phyloP scores from a whole-genome alignment of 768 basidiomycete species.

The Daedalea quercina region DNA sequence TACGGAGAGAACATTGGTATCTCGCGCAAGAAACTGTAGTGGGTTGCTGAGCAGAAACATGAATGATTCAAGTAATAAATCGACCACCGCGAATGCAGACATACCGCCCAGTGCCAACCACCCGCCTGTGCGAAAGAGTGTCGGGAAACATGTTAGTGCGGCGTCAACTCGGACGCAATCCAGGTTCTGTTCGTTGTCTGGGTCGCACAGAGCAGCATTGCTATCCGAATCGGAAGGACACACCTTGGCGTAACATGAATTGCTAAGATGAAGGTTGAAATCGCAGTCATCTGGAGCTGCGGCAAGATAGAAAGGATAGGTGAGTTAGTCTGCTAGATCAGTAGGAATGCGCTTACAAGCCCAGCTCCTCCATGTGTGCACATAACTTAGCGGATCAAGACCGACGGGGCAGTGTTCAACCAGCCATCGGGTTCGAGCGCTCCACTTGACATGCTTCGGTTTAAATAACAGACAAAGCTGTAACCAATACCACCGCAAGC shows the following conservation, averaged over 20 bases:
- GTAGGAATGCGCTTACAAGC: too few species aligned
- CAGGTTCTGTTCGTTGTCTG: conserved; percentile 19
- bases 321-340: too few species aligned
- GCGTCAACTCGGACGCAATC: conserved; percentile 37
- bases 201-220: neutral
- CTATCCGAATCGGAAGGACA: conserved; percentile 2
- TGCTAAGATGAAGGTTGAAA: conserved; percentile 70
- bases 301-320: conserved; percentile 6
- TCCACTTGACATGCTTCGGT: conserved; percentile 6
- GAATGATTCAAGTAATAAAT: neutral
- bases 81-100: neutral
- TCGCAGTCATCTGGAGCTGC: conserved; percentile 67
- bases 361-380: conserved; percentile 37
- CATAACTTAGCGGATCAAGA: conserved; percentile 43
- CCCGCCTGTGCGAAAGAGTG: conserved; percentile 52
- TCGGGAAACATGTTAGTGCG: conserved; percentile 44
- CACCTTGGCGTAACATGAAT: conserved; percentile 76
- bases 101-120: conserved; percentile 49
- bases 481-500: conserved; percentile 27
- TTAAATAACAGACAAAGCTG: conserved; percentile 32
- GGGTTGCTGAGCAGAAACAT: conserved; percentile 39
- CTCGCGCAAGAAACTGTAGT: conserved; percentile 64
- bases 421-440: conserved; percentile 32
- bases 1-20: conserved; percentile 57
- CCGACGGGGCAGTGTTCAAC: conserved; percentile 49